phyloP scores from a whole-genome alignment of 805 yeast genomes.

The Saturnispora serradocipensis region DNA sequence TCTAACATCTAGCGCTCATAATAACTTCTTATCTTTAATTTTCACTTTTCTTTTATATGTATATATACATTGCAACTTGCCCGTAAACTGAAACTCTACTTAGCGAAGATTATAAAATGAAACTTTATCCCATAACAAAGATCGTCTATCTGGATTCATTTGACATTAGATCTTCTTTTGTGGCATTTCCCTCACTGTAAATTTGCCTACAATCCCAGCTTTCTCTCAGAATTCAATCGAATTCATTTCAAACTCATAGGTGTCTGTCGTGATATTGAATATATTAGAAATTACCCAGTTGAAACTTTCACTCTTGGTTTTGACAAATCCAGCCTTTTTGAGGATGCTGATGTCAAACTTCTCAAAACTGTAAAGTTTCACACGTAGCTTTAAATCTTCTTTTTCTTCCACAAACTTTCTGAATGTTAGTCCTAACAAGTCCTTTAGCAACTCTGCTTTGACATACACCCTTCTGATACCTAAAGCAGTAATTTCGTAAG shows the following conservation, averaged over 20 bases:
- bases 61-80: too few relatives aligned
- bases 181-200: background rate
- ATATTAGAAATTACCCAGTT: conserved; percentile 12
- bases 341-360: conserved; percentile 29
- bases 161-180: background rate
- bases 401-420: conserved; percentile 20
- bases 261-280: conserved; percentile 17
- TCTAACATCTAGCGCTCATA: too few relatives aligned
- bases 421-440: conserved; percentile 32
- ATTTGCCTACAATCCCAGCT: too few relatives aligned
- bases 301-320: conserved; percentile 7
- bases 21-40: too few relatives aligned
- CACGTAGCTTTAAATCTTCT: conserved; percentile 23
- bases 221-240: conserved; percentile 10
- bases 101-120: too few relatives aligned
- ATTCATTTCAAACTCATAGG: conserved; percentile 13
- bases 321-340: conserved; percentile 35
- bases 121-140: too few relatives aligned
- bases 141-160: too few relatives aligned
- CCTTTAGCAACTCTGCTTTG: conserved; percentile 53
- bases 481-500: conserved; percentile 42
- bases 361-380: conserved; percentile 40
- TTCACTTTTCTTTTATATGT: too few relatives aligned
- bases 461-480: conserved; percentile 64
- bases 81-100: too few relatives aligned